These are phyloP conservation scores for Boletellus emodensis DNA, from an alignment of 768 basidiomycete species.

Conservation along the genomic window DNA sequence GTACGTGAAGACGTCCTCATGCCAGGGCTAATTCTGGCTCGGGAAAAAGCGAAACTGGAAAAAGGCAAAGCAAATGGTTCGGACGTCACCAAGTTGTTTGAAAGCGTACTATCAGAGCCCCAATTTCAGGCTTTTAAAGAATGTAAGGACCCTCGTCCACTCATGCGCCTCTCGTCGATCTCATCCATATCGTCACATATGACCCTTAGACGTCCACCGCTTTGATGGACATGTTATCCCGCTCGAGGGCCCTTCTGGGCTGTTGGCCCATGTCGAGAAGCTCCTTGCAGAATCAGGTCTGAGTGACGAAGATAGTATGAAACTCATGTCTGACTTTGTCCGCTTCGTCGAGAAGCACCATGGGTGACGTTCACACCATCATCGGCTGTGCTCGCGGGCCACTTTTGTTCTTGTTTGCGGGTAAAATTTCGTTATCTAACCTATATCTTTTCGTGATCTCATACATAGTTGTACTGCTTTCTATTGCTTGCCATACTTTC, in stretches of 20 bases:
- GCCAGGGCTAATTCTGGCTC: conserved; percentile 34
- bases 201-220: conserved; percentile 56
- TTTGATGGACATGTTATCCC: conserved; percentile 74
- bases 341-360: conserved; percentile 45
- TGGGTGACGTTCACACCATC: conserved; percentile 12
- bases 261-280: conserved; percentile 59
- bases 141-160: conserved; percentile 44
- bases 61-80: conserved; percentile 16
- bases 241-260: conserved; percentile 69
- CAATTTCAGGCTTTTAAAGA: conserved; percentile 49
- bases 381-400: conserved; percentile 2
- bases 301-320: conserved; percentile 43
- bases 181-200: conserved; percentile 12
- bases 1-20: conserved; percentile 65
- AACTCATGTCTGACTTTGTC: conserved; percentile 56
- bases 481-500: conserved; percentile 18
- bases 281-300: conserved; percentile 52
- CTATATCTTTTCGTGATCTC: conserved; percentile 6
- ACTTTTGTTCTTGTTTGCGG: conserved; percentile 14
- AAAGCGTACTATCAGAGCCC: conserved; percentile 32
- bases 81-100: conserved; percentile 38
- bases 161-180: conserved; percentile 2
- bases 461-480: conserved; percentile 14
- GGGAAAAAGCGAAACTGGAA: conserved; percentile 26
- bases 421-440: conserved; percentile 28